Conservation (phyloP, 495 filamentous ascomycete genomes). For the Aspergillus avenaceus region DNA sequence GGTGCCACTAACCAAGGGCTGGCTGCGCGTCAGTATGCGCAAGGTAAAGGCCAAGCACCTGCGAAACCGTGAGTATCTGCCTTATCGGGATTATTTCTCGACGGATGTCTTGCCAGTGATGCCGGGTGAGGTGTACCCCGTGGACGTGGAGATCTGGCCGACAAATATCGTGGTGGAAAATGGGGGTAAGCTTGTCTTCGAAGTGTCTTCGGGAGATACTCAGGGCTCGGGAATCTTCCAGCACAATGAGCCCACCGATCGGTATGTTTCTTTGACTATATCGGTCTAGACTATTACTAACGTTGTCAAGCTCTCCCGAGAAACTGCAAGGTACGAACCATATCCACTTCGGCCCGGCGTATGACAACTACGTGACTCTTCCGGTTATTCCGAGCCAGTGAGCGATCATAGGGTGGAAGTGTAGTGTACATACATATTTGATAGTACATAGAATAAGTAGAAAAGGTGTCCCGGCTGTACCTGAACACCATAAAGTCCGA, state of each 20-base stretch:
- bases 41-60: conserved; percentile 47
- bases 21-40: conserved; percentile 50
- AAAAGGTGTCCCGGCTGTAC: too few species aligned
- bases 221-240: conserved; percentile 56
- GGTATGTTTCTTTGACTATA: conserved; percentile 29
- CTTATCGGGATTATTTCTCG: conserved; percentile 57
- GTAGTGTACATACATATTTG: too few species aligned
- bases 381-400: conserved; percentile 45
- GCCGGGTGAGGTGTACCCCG: conserved; percentile 52
- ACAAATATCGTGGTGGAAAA: conserved; percentile 59
- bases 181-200: conserved; percentile 48
- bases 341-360: conserved; percentile 49
- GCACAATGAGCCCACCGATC: conserved; percentile 47
- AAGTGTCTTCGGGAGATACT: conserved; percentile 57
- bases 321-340: conserved; percentile 50
- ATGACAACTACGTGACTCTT: conserved; percentile 50
- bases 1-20: conserved; percentile 35
- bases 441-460: neutral
- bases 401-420: conserved; percentile 13
- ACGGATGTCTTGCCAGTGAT: conserved; percentile 53
- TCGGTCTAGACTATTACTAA: too few species aligned
- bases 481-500: neutral
- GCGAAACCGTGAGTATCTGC: conserved; percentile 47
- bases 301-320: conserved; percentile 28
- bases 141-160: conserved; percentile 68